Evolutionary conservation across 2,329 filamentous ascomycete genomes (phyloP), one percentile per base, ranked within the genome.

Genomic region (Tolypocladium ophioglossoides): DNA sequence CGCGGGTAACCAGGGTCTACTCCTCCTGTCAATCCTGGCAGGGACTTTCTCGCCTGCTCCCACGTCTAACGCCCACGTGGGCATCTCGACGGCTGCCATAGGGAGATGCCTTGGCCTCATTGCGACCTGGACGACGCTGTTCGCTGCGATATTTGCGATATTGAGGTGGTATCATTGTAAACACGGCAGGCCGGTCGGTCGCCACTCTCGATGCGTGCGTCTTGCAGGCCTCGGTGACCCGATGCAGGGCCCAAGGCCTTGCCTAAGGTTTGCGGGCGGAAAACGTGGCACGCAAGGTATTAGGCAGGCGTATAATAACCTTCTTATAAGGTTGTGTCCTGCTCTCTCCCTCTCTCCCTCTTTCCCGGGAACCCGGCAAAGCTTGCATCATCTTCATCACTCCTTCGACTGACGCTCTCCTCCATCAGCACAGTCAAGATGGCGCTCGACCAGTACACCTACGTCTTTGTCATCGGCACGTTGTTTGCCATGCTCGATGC

Each of bases 401-500:
- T 27, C 22, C 11, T 7, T 24, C 22, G 40, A 44, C 40, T 16
- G 39, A 16, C 40, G 22, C 20, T 27, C 40, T 44, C 22, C 41
- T 22, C 14, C 24, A 46, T 18, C 41, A 30, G 24, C 4, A 14
- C 41, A 3, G 2, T 53, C 61, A 80, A 72, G 59, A 84, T 83
- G 79, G 70, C 71, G 63, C 77, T 86, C 62, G 67, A 79, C 63
- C 68, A 83, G 62, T 88, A 86, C 69, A 82, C 78, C 62, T 89
- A 89, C 68, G 70, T 89, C 65, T 89, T 89, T 67, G 86, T 75
- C 73, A 84, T 89, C 61, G 86, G 86, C 81, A 89, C 85, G 30
- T 73, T 84, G 63, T 89, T 89, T 77, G 85, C 86, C 73, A 70
- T 89, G 69, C 81, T 89, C 50, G 86, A 89, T 72, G 86, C 86